Base-by-base conservation (phyloP, 345 rosid species). In the Eutrema yunnanense region DNA sequence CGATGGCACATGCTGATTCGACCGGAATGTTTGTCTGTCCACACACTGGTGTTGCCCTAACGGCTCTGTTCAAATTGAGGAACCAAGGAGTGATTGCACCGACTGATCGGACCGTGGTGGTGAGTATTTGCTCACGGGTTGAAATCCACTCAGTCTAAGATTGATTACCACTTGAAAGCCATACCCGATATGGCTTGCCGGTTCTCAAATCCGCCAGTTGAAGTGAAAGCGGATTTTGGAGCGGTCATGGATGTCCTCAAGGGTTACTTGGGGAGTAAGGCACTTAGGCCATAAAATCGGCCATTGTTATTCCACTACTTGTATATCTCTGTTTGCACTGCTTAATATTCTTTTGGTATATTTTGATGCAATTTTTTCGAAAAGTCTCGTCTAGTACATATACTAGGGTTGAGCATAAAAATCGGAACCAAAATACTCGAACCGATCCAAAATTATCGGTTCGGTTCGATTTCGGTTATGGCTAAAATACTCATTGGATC, bases 11-110 rank as follows among this genome's bases (percentile, higher is more conserved):
- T 48, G 97, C 97, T 0, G 96, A 88, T 82, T 88, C 92, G 9
- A 91, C 97, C 0, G 97, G 91, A 53, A 91, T 91, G 96, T 91
- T 91, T 76, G 85, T 84, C 1, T 91, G 97, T 48, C 96, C 97
- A 4, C 96, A 88, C 50, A 91, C 97, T 5, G 96, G 97, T 37
- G 96, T 91, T 59, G 97, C 95, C 4, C 63, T 90, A 69, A 82
- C 92, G 2, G 97, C 97, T 19, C 73, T 90, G 82, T 72, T 76
- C 22, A 90, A 90, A 78, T 85, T 88, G 38, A 86, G 90, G 81
- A 79, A 78, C 22, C 86, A 85, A 11, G 95, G 95, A 52, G 80
- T 88, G 64, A 89, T 91, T 26, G 79, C 77, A 10, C 76, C 89
- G 0, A 82, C 75, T 10, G 96, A 88, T 38, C 61, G 87, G 82